Evolutionary conservation across 768 basidiomycete genomes (phyloP).

Genomic region (Mycena alexandri): DNA sequence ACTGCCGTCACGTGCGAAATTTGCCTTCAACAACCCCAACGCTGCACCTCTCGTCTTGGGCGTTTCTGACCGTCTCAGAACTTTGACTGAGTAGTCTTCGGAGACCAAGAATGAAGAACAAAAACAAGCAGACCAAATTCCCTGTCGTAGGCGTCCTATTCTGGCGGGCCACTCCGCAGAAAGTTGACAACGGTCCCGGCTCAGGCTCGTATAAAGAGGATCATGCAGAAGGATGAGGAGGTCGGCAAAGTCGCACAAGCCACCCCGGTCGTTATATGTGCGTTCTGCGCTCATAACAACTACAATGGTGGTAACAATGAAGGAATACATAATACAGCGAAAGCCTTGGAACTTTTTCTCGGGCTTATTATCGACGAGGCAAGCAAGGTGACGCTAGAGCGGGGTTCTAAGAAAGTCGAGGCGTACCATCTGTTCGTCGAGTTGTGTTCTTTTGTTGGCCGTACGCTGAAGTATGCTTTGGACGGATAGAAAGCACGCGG

Average conservation of each 20-base stretch:
- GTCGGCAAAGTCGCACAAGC: constrained; percentile 98
- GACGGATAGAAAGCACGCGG: constrained; percentile 86
- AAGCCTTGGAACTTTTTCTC: constrained; percentile 94
- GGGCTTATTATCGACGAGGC: constrained; percentile 86
- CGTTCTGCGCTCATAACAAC: constrained; percentile 43
- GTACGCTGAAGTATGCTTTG: not conserved
- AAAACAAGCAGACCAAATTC: constrained; percentile 92
- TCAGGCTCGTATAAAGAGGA: constrained; percentile 98
- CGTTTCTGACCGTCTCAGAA: not conserved
- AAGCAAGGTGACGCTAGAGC: constrained; percentile 79
- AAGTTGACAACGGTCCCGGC: not conserved
- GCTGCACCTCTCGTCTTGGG: not conserved
- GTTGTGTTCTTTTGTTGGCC: not conserved
- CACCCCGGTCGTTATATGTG: constrained; percentile 96
- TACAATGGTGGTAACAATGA: constrained; percentile 3
- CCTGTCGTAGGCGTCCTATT: constrained; percentile 75
- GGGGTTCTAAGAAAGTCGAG: constrained; percentile 91
- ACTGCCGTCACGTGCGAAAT: not conserved
- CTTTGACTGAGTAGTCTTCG: not conserved
- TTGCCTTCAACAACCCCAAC: no score
- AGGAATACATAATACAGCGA: constrained; percentile 66
- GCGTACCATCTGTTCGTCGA: constrained; percentile 91
- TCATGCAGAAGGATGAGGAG: constrained; percentile 99
- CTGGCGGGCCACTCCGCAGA: not conserved
- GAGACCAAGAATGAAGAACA: constrained; percentile 78